Percentiles rank a stretch among this genome's conserved stretches.
phyloP scores from a whole-genome alignment of 2,329 filamentous ascomycete genomes.

The Arthrobotrys sinensis region DNA sequence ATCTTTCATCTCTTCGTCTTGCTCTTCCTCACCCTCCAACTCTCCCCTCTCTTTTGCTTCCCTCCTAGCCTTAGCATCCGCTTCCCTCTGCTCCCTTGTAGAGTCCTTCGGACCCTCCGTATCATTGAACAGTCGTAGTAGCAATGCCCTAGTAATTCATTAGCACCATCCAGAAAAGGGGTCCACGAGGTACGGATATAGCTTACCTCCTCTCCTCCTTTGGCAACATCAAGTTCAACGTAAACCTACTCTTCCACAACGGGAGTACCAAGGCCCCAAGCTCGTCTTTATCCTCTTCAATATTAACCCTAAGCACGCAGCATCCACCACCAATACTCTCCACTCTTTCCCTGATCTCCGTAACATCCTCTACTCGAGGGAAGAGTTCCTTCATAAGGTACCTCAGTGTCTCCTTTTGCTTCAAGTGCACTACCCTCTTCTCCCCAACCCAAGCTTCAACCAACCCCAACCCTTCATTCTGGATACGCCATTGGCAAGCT shows the following conservation, averaged over 20 bases:
- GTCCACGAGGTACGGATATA: neutral
- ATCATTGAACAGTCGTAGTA: conserved; percentile 92
- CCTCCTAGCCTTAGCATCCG: conserved; percentile 65
- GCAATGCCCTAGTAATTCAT: conserved; percentile 77
- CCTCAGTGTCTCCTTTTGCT: conserved; percentile 83
- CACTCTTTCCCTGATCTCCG: conserved; percentile 88
- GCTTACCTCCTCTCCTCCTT: conserved; percentile 84
- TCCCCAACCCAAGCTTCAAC: conserved; percentile 90
- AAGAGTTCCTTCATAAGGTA: conserved; percentile 96
- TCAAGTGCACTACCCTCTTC: conserved; percentile 80
- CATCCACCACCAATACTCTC: conserved; percentile 88
- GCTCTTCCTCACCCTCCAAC: conserved; percentile 65
- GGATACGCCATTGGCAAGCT: conserved; percentile 93
- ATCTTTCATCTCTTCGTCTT: conserved; percentile 66
- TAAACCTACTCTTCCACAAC: conserved; percentile 92
- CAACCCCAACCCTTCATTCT: conserved; percentile 92
- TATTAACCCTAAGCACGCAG: conserved; percentile 87
- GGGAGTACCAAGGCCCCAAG: conserved; percentile 84
- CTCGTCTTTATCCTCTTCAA: conserved; percentile 70
- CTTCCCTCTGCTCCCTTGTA: conserved; percentile 71
- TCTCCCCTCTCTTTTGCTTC: conserved; percentile 60
- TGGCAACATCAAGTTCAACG: conserved; percentile 95
- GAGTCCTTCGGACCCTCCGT: conserved; percentile 85
- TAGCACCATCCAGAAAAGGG: neutral
- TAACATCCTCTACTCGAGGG: conserved; percentile 83